These are phyloP conservation scores for Cruciata laevipes DNA, from an alignment of 257 asterid species.

Conservation along the genomic window DNA sequence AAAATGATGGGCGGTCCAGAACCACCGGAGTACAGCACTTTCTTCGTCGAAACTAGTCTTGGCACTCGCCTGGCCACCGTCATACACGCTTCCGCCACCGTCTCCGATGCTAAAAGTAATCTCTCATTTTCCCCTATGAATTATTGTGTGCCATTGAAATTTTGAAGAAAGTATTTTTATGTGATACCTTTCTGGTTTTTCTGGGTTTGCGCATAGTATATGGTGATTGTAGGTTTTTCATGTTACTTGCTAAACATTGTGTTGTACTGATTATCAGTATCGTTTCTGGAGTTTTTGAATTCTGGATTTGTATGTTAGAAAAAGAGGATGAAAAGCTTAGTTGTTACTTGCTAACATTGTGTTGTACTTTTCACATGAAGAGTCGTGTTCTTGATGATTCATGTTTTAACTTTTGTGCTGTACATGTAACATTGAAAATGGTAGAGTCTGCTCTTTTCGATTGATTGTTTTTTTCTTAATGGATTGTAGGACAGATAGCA, in stretches of 20 bases:
- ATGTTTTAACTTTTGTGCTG: background rate
- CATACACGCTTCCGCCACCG: constrained; percentile 40
- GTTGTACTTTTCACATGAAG: no score
- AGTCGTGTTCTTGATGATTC: no score
- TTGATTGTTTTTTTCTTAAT: background rate
- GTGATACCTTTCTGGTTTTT: background rate
- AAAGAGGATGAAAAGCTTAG: no score
- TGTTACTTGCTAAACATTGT: background rate
- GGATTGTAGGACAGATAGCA: constrained; percentile 44
- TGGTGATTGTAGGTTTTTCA: background rate
- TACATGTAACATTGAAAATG: background rate
- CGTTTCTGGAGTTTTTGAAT: no score
- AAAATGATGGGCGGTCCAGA: constrained; percentile 30
- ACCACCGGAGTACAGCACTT: constrained; percentile 17
- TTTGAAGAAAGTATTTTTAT: background rate
- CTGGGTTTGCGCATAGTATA: background rate
- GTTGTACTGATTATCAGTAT: no score
- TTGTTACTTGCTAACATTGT: no score
- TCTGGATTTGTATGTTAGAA: no score
- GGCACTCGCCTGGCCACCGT: constrained; percentile 48
- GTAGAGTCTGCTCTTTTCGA: background rate
- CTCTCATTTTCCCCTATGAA: background rate
- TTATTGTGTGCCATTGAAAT: background rate
- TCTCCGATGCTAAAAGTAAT: constrained; percentile 51
- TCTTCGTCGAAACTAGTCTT: constrained; percentile 62